Percentiles rank a stretch among this genome's conserved stretches.
These are phyloP conservation scores for Leccinum broughii DNA, from an alignment of 768 basidiomycete species.

Conservation along the genomic window DNA sequence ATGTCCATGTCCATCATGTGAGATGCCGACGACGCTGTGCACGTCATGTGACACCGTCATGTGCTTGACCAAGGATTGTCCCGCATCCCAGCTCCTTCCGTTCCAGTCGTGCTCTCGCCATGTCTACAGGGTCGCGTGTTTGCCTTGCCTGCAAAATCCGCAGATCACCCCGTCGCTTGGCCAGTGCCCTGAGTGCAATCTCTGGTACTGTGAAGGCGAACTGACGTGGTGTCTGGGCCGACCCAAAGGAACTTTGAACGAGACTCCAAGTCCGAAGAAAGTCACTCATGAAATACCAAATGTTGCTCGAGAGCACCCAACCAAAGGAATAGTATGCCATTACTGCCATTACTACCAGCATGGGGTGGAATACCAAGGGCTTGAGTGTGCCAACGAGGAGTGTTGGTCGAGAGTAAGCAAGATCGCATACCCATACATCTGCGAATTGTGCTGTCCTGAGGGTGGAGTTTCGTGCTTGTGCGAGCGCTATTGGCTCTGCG, in stretches of 20 bases:
- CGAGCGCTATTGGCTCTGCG: conserved; percentile 23
- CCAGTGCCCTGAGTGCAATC: neutral
- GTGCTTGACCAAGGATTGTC: neutral
- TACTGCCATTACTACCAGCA: neutral
- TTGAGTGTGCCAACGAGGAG: neutral
- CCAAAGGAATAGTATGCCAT: neutral
- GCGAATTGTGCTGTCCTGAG: conserved; percentile 3
- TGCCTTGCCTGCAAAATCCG: neutral
- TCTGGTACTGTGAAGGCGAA: neutral
- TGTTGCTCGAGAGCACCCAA: neutral
- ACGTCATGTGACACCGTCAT: neutral
- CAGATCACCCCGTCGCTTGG: neutral
- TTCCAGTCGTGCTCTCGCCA: neutral
- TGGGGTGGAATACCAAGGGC: neutral
- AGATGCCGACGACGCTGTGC: neutral
- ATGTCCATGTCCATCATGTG: neutral
- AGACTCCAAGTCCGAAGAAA: neutral
- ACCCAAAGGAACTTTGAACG: neutral
- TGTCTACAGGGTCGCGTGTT: neutral
- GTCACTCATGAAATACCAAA: neutral
- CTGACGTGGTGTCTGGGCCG: neutral
- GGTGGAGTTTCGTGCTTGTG: conserved; percentile 26
- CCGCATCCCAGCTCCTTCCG: neutral
- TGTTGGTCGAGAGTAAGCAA: conserved; percentile 11
- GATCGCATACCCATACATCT: neutral